Evolutionary conservation across 805 yeast genomes (phyloP).

Genomic region (Barnettozyma californica): DNA sequence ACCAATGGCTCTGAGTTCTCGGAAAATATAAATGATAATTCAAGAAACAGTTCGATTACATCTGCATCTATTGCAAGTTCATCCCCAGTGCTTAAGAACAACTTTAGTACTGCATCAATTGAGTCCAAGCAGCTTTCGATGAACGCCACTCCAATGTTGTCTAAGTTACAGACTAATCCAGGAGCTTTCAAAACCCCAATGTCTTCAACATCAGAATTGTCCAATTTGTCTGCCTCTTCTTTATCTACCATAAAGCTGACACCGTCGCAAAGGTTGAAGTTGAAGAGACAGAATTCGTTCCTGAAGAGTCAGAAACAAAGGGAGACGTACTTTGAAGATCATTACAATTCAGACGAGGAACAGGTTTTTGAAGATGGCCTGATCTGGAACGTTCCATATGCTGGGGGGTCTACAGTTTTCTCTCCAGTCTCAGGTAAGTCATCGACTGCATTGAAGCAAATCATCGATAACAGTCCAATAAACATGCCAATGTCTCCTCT

Average conservation of each 20-base stretch:
- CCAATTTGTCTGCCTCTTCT: conserved; percentile 9
- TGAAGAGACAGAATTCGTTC: conserved; percentile 34
- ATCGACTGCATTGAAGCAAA: conserved; percentile 16
- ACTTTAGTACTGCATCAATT: conserved; percentile 1
- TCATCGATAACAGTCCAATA: conserved; percentile 20
- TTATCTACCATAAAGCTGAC: conserved; percentile 26
- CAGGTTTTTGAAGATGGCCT: conserved; percentile 31
- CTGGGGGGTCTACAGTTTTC: conserved; percentile 25
- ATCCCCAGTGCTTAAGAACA: conserved; percentile 10
- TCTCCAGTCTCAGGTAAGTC: conserved; percentile 24
- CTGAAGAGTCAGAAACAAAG: conserved; percentile 29
- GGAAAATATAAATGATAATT: conserved; percentile 17
- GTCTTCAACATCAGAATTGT: conserved; percentile 3
- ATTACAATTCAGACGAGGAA: conserved; percentile 29
- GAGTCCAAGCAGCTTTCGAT: not conserved
- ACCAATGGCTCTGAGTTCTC: conserved; percentile 15
- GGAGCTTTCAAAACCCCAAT: not conserved
- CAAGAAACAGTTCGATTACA: conserved; percentile 26
- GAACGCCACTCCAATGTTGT: not conserved
- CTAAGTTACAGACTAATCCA: not conserved
- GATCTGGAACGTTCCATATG: conserved; percentile 51
- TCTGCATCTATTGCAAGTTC: conserved; percentile 19
- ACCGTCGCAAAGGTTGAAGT: conserved; percentile 37
- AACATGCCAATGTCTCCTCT: conserved; percentile 43
- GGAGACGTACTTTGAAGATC: conserved; percentile 35